Evolutionary conservation across 2,329 filamentous ascomycete species (phyloP).

Genomic region (Alternaria metachromatica): DNA sequence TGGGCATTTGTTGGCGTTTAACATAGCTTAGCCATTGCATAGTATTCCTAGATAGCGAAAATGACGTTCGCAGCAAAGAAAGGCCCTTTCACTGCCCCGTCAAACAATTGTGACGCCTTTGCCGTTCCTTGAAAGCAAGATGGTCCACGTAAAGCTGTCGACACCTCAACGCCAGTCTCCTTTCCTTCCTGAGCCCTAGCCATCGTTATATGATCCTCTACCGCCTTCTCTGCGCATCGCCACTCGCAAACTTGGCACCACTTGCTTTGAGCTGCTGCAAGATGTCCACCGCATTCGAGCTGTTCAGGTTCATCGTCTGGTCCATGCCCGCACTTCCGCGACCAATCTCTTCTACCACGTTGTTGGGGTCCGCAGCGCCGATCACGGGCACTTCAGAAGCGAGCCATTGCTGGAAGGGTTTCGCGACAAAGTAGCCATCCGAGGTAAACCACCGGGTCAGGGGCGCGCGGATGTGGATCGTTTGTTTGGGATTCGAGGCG

Average conservation of each 20-base stretch:
- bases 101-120: not conserved
- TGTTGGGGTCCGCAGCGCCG: conserved; percentile 68
- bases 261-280: conserved; percentile 46
- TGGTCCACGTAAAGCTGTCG: not conserved
- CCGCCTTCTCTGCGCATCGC: conserved; percentile 43
- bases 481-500: conserved; percentile 45
- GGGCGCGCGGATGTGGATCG: conserved; percentile 64
- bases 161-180: not conserved
- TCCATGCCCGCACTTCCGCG: conserved; percentile 38
- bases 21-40: conserved; percentile 6
- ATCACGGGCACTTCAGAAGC: conserved; percentile 71
- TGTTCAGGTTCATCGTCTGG: conserved; percentile 36
- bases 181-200: not conserved
- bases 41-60: conserved; percentile 4
- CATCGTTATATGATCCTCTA: conserved; percentile 16
- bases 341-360: conserved; percentile 55
- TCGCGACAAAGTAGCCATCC: conserved; percentile 76
- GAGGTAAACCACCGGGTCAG: conserved; percentile 76
- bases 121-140: not conserved
- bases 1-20: conserved; percentile 19
- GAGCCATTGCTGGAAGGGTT: conserved; percentile 80
- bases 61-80: not conserved
- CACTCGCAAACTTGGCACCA: conserved; percentile 35
- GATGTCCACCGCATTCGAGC: conserved; percentile 43
- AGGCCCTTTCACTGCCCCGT: not conserved